phyloP scores from a whole-genome alignment of 495 filamentous ascomycete genomes.

The Xylaria curta region DNA sequence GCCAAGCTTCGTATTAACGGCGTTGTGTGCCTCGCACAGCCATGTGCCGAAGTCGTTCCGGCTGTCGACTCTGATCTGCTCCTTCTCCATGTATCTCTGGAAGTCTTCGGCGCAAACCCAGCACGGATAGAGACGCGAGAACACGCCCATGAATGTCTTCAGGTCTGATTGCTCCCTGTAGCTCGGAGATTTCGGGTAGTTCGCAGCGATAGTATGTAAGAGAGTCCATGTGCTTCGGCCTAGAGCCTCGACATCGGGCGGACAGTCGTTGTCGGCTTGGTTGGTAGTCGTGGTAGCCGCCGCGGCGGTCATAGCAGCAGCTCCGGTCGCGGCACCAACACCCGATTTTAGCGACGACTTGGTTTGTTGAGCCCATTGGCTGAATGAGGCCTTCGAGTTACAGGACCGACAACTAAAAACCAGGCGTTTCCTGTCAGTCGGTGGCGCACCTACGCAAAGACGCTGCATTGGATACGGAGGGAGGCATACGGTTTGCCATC shows the following conservation, averaged over 20 bases:
- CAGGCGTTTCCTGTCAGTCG: slow-evolving; percentile 29
- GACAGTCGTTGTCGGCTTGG: slow-evolving; percentile 58
- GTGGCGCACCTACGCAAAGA: not conserved
- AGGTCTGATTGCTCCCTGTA: slow-evolving; percentile 73
- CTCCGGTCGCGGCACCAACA: slow-evolving; percentile 36
- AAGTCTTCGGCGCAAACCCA: slow-evolving; percentile 96
- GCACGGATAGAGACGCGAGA: slow-evolving; percentile 89
- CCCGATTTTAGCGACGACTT: slow-evolving; percentile 65
- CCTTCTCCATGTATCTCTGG: slow-evolving; percentile 76
- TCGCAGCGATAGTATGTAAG: slow-evolving; percentile 86
- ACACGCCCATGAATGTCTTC: slow-evolving; percentile 75
- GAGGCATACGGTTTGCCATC: slow-evolving; percentile 86
- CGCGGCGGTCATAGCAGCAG: slow-evolving; percentile 37
- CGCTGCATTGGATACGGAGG: not conserved
- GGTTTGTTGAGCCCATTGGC: slow-evolving; percentile 61
- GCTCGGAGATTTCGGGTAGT: slow-evolving; percentile 75
- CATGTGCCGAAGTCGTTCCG: slow-evolving; percentile 83
- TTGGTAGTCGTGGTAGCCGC: slow-evolving; percentile 43
- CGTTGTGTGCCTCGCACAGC: slow-evolving; percentile 98
- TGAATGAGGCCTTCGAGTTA: slow-evolving; percentile 75
- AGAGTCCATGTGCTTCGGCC: slow-evolving; percentile 92
- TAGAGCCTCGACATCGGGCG: slow-evolving; percentile 83
- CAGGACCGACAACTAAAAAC: slow-evolving; percentile 81
- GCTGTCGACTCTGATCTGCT: slow-evolving; percentile 70
- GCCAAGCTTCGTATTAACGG: slow-evolving; percentile 91